Base-by-base conservation (phyloP, 768 basidiomycete species). In the Termitomyces titanicus region DNA sequence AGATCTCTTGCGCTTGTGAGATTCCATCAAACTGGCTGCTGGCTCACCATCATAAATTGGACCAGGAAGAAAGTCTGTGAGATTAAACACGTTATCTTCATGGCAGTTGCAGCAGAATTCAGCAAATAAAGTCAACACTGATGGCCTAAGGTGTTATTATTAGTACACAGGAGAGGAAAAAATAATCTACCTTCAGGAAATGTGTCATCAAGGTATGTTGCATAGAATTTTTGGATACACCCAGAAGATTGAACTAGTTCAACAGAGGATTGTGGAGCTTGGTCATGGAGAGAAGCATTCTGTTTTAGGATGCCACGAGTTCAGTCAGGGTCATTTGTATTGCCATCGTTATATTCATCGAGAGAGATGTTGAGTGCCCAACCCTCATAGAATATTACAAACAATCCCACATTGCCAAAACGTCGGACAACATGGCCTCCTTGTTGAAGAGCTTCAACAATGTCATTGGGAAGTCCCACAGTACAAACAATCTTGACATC, bases 261-360 rank as follows among this genome's bases (percentile, higher is more conserved):
- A 5, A 58, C 47, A 22, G 44, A 38, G 15, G 57, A 58, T 10
- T 18, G 25, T 42, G 57, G 31, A 3, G 57, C 57, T 8, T 54
- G 50, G 22, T 62, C 45, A 3, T 24, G 38, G 5, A 11, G 5
- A 13, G 22, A 20, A 6, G 43, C 5, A 25, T 45, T 47, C 2
- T 25, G 7, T 22, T 52, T 47, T 9, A 47, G 34, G 11, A 2
- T 3, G 2, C 6, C 5, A 29, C 43, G 48, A 12, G 50, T 50
- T 13, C 49, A 50, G 45, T 57, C 55, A 2, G 50, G 55, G 35
- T 57, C 51, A 40, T 51, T 34, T 3, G 24, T 3, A 20, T 51
- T 31, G 10, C 49, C 49, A n/a, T 29, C 5, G 6, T 11, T 3
- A 20, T 13, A 44, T 5, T 44, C 42, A n/a, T n/a, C n/a, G n/a